Evolutionary conservation across 2,329 filamentous ascomycete genomes (phyloP).

Genomic region (Rosellinia necatrix): DNA sequence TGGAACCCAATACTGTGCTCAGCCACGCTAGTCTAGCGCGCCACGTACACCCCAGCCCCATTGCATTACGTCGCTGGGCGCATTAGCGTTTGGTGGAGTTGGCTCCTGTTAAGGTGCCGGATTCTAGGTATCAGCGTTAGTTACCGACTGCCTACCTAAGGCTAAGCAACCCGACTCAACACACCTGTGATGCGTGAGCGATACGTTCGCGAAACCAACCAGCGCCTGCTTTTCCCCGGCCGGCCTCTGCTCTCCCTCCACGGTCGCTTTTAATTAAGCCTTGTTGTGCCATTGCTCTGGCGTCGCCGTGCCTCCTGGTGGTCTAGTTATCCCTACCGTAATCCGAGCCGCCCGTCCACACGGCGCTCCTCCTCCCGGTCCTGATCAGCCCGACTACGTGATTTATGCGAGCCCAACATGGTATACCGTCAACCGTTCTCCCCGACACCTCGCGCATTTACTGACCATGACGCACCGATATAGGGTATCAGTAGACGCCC

Average conservation of each 20-base stretch:
- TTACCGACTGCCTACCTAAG: too few relatives aligned
- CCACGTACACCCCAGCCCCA: constrained; percentile 36
- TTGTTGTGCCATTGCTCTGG: constrained; percentile 10
- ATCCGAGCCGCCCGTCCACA: constrained; percentile 6
- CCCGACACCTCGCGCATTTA: constrained; percentile 6
- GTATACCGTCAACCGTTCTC: constrained; percentile 25
- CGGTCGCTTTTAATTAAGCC: constrained; percentile 2
- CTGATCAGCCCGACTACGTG: constrained; percentile 23
- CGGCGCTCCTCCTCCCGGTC: neutral
- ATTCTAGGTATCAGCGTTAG: too few relatives aligned
- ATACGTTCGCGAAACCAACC: constrained; percentile 22
- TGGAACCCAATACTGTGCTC: constrained; percentile 17
- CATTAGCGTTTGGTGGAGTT: constrained; percentile 30
- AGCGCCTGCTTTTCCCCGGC: constrained; percentile 10
- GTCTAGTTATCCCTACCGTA: constrained; percentile 6
- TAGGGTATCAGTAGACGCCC: constrained; percentile 56
- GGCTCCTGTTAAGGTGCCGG: constrained; percentile 15
- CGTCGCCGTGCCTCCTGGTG: neutral
- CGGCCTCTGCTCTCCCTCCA: neutral
- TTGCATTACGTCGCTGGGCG: constrained; percentile 39
- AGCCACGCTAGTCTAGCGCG: constrained; percentile 25
- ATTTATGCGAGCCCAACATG: constrained; percentile 42
- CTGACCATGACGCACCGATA: constrained; percentile 25
- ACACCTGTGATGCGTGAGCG: constrained; percentile 6
- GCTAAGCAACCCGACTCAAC: constrained; percentile 22